A percentile compares a stretch with the other conserved stretches of the same genome.
Evolutionary conservation across 768 basidiomycete genomes (phyloP).

Genomic region (Tricholoma saponaceum): DNA sequence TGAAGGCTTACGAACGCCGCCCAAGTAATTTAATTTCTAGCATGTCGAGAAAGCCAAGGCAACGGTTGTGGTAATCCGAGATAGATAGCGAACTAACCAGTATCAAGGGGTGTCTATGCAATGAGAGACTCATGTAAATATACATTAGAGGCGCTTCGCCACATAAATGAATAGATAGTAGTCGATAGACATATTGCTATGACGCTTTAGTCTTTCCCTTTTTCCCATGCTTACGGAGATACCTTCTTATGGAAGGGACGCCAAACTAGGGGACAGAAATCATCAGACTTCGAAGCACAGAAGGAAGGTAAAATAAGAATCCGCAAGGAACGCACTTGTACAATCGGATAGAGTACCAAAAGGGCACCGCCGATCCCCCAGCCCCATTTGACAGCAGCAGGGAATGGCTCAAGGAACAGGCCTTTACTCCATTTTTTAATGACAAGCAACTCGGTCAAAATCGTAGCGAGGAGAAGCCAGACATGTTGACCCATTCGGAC

Average conservation of each 20-base stretch:
- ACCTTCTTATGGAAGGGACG: constrained; percentile 51
- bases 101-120: not conserved
- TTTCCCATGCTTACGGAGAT: constrained; percentile 41
- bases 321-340: constrained; percentile 46
- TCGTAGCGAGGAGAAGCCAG: constrained; percentile 85
- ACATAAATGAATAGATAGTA: not conserved
- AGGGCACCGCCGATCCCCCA: constrained; percentile 59
- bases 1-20: not conserved
- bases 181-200: constrained; percentile 12
- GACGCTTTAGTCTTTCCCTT: constrained; percentile 29
- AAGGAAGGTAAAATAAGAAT: not conserved
- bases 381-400: constrained; percentile 56
- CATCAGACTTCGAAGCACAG: constrained; percentile 3
- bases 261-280: constrained; percentile 50
- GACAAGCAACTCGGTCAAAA: constrained; percentile 74
- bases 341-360: constrained; percentile 63
- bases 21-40: not conserved
- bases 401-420: constrained; percentile 62
- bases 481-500: constrained; percentile 88
- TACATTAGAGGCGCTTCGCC: not conserved
- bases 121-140: not conserved
- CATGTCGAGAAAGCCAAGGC: not conserved
- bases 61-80: not conserved
- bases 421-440: constrained; percentile 82
- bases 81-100: not conserved